phyloP scores from a whole-genome alignment of 345 rosid genomes.

The Rhizophora mangle region DNA sequence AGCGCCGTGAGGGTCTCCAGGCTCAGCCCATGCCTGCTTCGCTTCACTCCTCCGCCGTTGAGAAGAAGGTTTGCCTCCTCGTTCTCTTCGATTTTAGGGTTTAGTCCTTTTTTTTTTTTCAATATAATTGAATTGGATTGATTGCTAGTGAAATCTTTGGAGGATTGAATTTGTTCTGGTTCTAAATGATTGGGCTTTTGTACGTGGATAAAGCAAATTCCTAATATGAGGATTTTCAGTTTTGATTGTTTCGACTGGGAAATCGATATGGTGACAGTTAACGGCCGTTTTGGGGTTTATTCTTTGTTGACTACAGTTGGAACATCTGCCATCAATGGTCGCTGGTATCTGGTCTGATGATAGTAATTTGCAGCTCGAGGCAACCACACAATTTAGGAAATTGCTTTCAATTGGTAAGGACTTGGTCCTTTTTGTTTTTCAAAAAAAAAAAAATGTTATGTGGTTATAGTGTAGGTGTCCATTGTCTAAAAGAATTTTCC shows the following conservation, averaged over 20 bases:
- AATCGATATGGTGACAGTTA: background rate
- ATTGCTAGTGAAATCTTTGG: too few relatives aligned
- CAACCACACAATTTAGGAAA: slow-evolving; percentile 76
- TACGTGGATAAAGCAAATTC: too few relatives aligned
- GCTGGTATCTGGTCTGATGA: slow-evolving; percentile 64
- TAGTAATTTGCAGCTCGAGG: slow-evolving; percentile 57
- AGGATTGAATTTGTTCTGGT: too few relatives aligned
- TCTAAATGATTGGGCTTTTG: too few relatives aligned
- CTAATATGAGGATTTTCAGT: background rate
- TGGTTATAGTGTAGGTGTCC: background rate
- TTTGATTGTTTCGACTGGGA: background rate
- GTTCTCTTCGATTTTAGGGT: background rate
- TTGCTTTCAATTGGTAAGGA: slow-evolving; percentile 68
- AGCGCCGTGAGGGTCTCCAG: slow-evolving; percentile 79
- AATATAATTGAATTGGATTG: background rate
- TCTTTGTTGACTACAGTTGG: slow-evolving; percentile 43
- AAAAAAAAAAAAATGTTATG: background rate
- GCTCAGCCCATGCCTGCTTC: slow-evolving; percentile 45
- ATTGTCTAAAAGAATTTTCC: background rate
- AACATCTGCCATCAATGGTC: slow-evolving; percentile 72
- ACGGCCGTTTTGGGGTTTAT: background rate
- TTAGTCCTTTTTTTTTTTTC: too few relatives aligned
- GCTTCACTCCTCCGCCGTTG: slow-evolving; percentile 42
- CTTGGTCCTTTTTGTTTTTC: background rate
- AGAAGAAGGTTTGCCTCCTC: slow-evolving; percentile 52